Evolutionary conservation across 495 filamentous ascomycete species (phyloP).

Genomic region (Penicillium paradoxum): DNA sequence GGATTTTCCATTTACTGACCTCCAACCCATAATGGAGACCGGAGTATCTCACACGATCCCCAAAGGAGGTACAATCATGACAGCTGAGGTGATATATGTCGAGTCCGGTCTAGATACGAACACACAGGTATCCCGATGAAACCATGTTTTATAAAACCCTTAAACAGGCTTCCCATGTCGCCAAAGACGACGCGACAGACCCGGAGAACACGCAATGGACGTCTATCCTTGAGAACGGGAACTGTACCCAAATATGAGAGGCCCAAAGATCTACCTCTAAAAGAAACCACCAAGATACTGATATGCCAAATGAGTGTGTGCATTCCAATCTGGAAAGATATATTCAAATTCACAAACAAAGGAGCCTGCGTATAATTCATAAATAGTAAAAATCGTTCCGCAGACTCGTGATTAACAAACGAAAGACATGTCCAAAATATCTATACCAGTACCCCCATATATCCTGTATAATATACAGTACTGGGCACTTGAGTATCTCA

Average conservation of each 20-base stretch:
- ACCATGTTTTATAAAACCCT: neutral
- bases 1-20: neutral
- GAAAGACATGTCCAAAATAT: neutral
- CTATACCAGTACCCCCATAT: conserved; percentile 1
- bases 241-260: too few species aligned
- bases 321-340: neutral
- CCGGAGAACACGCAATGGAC: neutral
- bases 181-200: neutral
- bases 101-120: neutral
- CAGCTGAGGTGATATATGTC: neutral
- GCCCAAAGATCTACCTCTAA: too few species aligned
- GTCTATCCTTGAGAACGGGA: neutral
- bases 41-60: neutral
- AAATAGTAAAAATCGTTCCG: neutral
- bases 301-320: neutral
- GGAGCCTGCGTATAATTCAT: neutral
- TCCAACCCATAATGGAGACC: neutral
- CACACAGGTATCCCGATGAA: neutral
- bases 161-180: neutral
- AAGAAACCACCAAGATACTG: too few species aligned
- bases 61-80: neutral
- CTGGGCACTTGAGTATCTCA: conserved; percentile 1
- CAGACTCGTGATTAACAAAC: neutral
- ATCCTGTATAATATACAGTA: neutral
- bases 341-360: neutral